These are phyloP conservation scores for Ochetophila trinervis DNA, from an alignment of 306 rosid species.

Conservation along the genomic window DNA sequence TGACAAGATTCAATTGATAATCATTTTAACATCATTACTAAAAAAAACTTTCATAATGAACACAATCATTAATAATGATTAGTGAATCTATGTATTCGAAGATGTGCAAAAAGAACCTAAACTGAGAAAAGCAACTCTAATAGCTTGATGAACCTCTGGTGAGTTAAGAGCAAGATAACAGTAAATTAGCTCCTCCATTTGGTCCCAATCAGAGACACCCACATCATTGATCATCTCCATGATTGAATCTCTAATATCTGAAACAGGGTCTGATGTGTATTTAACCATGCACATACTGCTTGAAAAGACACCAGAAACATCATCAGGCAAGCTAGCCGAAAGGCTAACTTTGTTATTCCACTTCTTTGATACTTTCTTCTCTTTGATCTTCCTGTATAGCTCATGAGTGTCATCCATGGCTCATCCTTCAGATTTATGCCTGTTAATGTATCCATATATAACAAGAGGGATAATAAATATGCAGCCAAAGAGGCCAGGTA, in stretches of 20 bases:
- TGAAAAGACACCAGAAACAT: conserved; percentile 36
- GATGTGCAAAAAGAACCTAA: not conserved
- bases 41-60: not conserved
- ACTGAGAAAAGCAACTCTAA: conserved; percentile 36
- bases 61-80: not conserved
- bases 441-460: not conserved
- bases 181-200: conserved; percentile 45
- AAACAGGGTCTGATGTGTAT: conserved; percentile 27
- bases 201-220: conserved; percentile 34
- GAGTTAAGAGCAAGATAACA: conserved; percentile 45
- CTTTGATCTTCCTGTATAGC: not conserved
- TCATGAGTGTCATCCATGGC: conserved; percentile 23
- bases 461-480: not conserved
- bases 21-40: no score
- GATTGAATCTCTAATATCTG: conserved; percentile 35
- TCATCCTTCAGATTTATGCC: conserved; percentile 14
- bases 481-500: no score
- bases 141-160: conserved; percentile 26
- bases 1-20: no score
- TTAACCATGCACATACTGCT: conserved; percentile 33
- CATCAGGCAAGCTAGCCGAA: conserved; percentile 42
- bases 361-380: conserved; percentile 7
- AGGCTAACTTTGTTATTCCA: conserved; percentile 27
- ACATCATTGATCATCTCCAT: conserved; percentile 27
- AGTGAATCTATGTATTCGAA: not conserved